A percentile compares a stretch with the other conserved stretches of the same genome.
These are phyloP conservation scores for Pontederia crassipes DNA, from an alignment of 176 grass and related monocot genomes.

Conservation along the genomic window DNA sequence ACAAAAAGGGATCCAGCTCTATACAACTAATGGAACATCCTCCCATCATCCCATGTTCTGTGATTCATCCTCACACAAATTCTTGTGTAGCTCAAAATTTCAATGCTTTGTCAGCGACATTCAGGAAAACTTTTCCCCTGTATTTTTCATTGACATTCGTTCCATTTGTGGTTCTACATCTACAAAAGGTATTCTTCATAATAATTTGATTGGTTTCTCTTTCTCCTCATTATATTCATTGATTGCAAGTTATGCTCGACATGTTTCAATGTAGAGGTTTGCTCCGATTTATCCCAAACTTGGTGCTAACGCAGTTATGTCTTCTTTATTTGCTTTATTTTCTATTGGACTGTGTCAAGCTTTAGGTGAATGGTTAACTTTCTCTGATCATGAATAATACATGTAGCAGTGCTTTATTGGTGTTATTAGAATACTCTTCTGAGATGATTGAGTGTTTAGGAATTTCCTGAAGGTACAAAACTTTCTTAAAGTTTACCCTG, in stretches of 20 bases:
- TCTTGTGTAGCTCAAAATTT: constrained; percentile 71
- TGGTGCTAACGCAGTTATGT: no score
- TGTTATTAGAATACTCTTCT: no score
- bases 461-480: no score
- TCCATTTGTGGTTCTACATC: constrained; percentile 85
- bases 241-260: not conserved
- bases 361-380: no score
- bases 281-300: no score
- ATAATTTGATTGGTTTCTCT: not conserved
- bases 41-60: constrained; percentile 72
- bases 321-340: no score
- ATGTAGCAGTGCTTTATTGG: no score
- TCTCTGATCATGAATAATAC: no score
- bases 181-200: constrained; percentile 69
- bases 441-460: no score
- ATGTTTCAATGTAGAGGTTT: no score
- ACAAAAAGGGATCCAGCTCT: constrained; percentile 34
- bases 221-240: not conserved
- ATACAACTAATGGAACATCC: constrained; percentile 50
- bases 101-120: constrained; percentile 66
- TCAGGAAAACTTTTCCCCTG: constrained; percentile 95
- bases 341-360: no score
- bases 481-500: no score
- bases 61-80: constrained; percentile 78
- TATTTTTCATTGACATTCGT: constrained; percentile 98